Percentiles rank a stretch among this genome's conserved stretches.
These are phyloP conservation scores for Annulohypoxylon moriforme DNA, from an alignment of 495 filamentous ascomycete species.

Conservation along the genomic window DNA sequence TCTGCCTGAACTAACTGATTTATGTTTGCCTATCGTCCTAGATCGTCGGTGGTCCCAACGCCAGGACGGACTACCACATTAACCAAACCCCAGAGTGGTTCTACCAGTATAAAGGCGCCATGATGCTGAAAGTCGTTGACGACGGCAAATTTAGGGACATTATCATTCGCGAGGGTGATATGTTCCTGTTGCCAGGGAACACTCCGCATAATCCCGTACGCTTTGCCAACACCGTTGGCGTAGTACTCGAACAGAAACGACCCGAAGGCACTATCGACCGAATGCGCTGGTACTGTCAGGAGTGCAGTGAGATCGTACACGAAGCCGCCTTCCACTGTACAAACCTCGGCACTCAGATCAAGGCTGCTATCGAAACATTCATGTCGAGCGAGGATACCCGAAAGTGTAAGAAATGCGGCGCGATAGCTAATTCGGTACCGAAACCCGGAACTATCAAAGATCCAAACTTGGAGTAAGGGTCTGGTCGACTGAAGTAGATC, in stretches of 20 bases:
- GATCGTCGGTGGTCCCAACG: slow-evolving; percentile 97
- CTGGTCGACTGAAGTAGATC: neutral
- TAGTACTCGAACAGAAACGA: slow-evolving; percentile 91
- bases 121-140: slow-evolving; percentile 92
- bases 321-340: slow-evolving; percentile 90
- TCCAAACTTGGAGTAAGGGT: slow-evolving; percentile 58
- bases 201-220: slow-evolving; percentile 84
- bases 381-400: slow-evolving; percentile 75
- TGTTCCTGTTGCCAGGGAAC: slow-evolving; percentile 92
- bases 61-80: slow-evolving; percentile 97
- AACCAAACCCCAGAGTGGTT: slow-evolving; percentile 97
- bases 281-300: slow-evolving; percentile 90
- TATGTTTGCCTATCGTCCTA: slow-evolving; percentile 42
- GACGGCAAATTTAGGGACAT: slow-evolving; percentile 80
- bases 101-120: slow-evolving; percentile 92
- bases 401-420: slow-evolving; percentile 82
- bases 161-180: slow-evolving; percentile 88
- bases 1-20: slow-evolving; percentile 3
- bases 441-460: slow-evolving; percentile 61
- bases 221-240: slow-evolving; percentile 74
- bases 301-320: slow-evolving; percentile 78
- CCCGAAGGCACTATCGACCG: slow-evolving; percentile 75
- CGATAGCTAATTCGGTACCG: slow-evolving; percentile 69
- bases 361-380: slow-evolving; percentile 88
- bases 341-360: slow-evolving; percentile 96